Evolutionary conservation across 495 filamentous ascomycete species (phyloP).

Genomic region (Penicillium atrosanguineum): DNA sequence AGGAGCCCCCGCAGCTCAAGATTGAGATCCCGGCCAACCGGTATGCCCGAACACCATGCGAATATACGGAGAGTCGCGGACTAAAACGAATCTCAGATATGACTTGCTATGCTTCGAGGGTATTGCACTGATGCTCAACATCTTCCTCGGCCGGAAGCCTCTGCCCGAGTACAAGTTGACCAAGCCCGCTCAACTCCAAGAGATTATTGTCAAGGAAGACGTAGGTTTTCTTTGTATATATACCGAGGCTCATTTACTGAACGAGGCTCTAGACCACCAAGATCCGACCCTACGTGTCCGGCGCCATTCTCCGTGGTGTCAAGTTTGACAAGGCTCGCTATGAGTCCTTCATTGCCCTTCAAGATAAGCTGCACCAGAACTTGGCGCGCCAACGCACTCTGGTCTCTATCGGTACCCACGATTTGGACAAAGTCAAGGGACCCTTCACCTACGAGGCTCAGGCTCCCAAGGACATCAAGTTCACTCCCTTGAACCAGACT

Average conservation of each 20-base stretch:
- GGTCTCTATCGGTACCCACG: conserved; percentile 95
- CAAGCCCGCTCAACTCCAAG: conserved; percentile 69
- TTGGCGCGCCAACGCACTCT: conserved; percentile 88
- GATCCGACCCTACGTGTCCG: conserved; percentile 82
- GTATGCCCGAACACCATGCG: conserved; percentile 32
- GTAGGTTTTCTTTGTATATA: conserved; percentile 33
- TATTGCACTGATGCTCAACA: conserved; percentile 90
- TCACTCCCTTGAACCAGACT: conserved; percentile 85
- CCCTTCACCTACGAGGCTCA: conserved; percentile 97
- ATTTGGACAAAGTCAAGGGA: conserved; percentile 88
- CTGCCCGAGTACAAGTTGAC: conserved; percentile 77
- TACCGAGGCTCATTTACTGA: neutral
- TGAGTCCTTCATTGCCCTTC: conserved; percentile 94
- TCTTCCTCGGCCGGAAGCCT: conserved; percentile 74
- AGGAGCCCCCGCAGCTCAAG: conserved; percentile 90
- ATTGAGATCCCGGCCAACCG: conserved; percentile 98
- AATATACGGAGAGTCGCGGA: neutral
- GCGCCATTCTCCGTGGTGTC: conserved; percentile 82
- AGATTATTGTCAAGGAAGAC: conserved; percentile 72
- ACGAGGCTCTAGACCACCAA: conserved; percentile 55
- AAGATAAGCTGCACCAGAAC: conserved; percentile 98
- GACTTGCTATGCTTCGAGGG: conserved; percentile 99
- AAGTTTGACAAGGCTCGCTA: conserved; percentile 89
- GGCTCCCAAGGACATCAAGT: conserved; percentile 87
- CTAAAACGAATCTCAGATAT: conserved; percentile 60